Percentiles rank a stretch among this genome's conserved stretches.
phyloP scores from a whole-genome alignment of 495 filamentous ascomycete species.

The Daldinia vernicosa region DNA sequence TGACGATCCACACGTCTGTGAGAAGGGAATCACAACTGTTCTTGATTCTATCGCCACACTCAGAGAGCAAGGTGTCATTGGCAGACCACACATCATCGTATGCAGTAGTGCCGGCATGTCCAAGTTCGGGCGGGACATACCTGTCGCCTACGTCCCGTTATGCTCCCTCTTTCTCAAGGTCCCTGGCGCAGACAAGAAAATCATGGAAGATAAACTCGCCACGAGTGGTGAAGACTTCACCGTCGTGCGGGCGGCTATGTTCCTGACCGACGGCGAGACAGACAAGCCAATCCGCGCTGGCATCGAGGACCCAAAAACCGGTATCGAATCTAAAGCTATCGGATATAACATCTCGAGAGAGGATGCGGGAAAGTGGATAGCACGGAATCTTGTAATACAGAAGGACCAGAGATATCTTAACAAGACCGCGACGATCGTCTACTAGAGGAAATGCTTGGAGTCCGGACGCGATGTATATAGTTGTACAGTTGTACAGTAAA shows the following conservation, averaged over 20 bases:
- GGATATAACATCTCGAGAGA: constrained; percentile 57
- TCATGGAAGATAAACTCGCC: constrained; percentile 62
- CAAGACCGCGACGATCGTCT: constrained; percentile 40
- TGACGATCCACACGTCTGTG: constrained; percentile 67
- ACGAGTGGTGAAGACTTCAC: constrained; percentile 53
- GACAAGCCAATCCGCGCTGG: constrained; percentile 51
- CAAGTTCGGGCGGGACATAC: constrained; percentile 60
- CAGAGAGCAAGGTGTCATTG: constrained; percentile 20
- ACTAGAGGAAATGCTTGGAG: background rate
- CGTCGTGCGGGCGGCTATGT: constrained; percentile 54
- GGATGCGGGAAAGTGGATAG: constrained; percentile 55
- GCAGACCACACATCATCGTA: constrained; percentile 56
- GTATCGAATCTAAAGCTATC: constrained; percentile 47
- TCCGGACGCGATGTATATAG: background rate
- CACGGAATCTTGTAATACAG: constrained; percentile 38
- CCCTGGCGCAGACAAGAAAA: constrained; percentile 67
- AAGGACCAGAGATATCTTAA: constrained; percentile 25
- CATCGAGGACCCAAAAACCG: constrained; percentile 48
- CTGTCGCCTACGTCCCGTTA: constrained; percentile 57
- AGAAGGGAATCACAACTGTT: constrained; percentile 57
- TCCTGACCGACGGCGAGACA: constrained; percentile 43
- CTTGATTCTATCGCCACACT: constrained; percentile 52
- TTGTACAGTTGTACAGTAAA: background rate
- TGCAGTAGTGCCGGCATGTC: constrained; percentile 66
- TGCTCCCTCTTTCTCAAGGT: constrained; percentile 60